phyloP scores from a whole-genome alignment of 2,329 filamentous ascomycete species.

The Corynespora cassiicola region DNA sequence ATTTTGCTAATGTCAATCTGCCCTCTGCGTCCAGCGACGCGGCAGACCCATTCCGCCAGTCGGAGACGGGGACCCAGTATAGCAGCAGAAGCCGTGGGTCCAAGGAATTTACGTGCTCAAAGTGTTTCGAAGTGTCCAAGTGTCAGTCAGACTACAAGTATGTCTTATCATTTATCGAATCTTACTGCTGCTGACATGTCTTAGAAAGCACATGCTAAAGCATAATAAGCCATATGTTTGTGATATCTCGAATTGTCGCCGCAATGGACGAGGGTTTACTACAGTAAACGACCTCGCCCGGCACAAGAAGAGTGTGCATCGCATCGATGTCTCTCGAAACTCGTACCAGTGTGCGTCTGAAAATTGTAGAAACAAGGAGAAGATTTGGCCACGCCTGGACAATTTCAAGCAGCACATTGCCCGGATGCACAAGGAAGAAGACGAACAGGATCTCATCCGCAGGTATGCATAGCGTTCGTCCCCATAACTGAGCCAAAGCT shows the following conservation, averaged over 20 bases:
- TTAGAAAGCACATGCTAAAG: constrained; percentile 75
- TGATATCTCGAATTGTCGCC: constrained; percentile 60
- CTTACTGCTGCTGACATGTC: constrained; percentile 13
- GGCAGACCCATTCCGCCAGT: constrained; percentile 17
- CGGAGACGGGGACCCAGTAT: constrained; percentile 31
- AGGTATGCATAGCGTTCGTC: constrained; percentile 42
- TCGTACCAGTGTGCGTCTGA: constrained; percentile 66
- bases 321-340: constrained; percentile 52
- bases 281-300: constrained; percentile 83
- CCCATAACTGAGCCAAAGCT: constrained; percentile 8
- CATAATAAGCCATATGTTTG: constrained; percentile 75
- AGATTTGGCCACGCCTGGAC: constrained; percentile 81
- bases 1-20: constrained; percentile 24
- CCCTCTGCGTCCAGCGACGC: constrained; percentile 19
- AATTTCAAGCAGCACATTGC: constrained; percentile 84
- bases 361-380: constrained; percentile 65
- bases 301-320: constrained; percentile 77
- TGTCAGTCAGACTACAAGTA: constrained; percentile 47
- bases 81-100: constrained; percentile 33
- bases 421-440: constrained; percentile 66
- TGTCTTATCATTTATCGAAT: constrained; percentile 14
- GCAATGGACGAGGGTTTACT: constrained; percentile 70
- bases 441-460: constrained; percentile 53
- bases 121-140: constrained; percentile 33
- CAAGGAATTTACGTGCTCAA: constrained; percentile 18